Base-by-base conservation (phyloP, 2,329 filamentous ascomycete genomes). In the Diaporthe sp. region DNA sequence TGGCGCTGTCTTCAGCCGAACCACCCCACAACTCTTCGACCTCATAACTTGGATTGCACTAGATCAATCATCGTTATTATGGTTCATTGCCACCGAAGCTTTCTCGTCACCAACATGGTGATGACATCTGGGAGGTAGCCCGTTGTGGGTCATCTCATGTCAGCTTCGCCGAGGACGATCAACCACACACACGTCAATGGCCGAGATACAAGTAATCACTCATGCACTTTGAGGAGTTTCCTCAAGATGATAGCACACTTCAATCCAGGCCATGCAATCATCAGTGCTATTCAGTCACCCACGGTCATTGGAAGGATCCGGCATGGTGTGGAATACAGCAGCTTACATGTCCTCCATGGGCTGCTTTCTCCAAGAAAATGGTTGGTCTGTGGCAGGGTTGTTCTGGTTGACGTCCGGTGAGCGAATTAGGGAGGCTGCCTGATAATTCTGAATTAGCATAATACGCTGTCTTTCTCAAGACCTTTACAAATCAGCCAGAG, bases 401-500 rank as follows among this genome's bases (percentile, higher is more conserved):
- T 22, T 25, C n/a, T 6, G 34, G 12, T 55, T 55, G 65, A 39
- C 4, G n/a, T 28, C 12, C 17, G 20, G 12, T 55, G 49, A 42
- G 49, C 15, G 1, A 15, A 13, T 5, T 28, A 7, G 31, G 49
- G 13, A 10, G 15, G 65, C 49, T 17, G 34, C 49, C n/a, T 55
- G 34, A 42, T 55, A 42, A 20, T 70, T 13, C 20, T 5, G 8
- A 42, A 70, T 55, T 55, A 70, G 65, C n/a, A 55, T 70, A 70
- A 42, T 55, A 55, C 10, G 49, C 13, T 17, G 34, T 55, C 34
- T 42, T 37, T 25, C 34, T 31, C n/a, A 28, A 70, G 65, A 55
- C 49, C 6, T 53, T 42, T 28, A 4, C n/a, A 22, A 55, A 42
- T 42, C n/a, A 42, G 6, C 22, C 65, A 68, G 47, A 53, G 22